Evolutionary conservation across 495 filamentous ascomycete species (phyloP).

Genomic region (Xylaria acuta): DNA sequence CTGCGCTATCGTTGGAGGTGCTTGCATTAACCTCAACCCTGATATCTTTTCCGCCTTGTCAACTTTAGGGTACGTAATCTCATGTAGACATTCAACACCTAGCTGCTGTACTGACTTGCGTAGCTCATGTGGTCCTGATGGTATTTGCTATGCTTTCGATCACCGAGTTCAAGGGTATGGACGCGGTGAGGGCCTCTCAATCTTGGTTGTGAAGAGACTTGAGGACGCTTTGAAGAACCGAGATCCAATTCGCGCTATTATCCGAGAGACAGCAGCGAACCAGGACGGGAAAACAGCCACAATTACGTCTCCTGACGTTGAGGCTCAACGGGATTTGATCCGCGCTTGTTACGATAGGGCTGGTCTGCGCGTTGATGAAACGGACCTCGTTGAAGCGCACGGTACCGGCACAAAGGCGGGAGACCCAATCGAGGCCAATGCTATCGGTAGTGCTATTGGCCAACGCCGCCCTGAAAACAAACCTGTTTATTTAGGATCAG

Average conservation of each 20-base stretch:
- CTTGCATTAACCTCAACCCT: background rate
- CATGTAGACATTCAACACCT: too few species aligned
- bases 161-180: constrained; percentile 7
- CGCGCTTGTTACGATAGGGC: background rate
- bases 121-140: constrained; percentile 8
- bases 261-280: background rate
- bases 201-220: background rate
- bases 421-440: constrained; percentile 54
- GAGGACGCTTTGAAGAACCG: background rate
- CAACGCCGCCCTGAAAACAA: constrained; percentile 38
- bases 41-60: background rate
- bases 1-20: background rate
- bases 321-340: background rate
- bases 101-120: background rate
- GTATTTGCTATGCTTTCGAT: constrained; percentile 9
- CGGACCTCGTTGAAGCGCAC: background rate
- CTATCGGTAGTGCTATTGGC: constrained; percentile 55
- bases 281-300: constrained; percentile 8
- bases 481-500: constrained; percentile 60
- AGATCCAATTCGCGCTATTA: constrained; percentile 8
- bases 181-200: constrained; percentile 6
- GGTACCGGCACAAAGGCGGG: background rate
- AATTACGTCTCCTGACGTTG: background rate
- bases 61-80: background rate
- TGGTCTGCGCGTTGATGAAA: background rate